phyloP scores from a whole-genome alignment of 257 asterid species.

The Lycium ferocissimum region DNA sequence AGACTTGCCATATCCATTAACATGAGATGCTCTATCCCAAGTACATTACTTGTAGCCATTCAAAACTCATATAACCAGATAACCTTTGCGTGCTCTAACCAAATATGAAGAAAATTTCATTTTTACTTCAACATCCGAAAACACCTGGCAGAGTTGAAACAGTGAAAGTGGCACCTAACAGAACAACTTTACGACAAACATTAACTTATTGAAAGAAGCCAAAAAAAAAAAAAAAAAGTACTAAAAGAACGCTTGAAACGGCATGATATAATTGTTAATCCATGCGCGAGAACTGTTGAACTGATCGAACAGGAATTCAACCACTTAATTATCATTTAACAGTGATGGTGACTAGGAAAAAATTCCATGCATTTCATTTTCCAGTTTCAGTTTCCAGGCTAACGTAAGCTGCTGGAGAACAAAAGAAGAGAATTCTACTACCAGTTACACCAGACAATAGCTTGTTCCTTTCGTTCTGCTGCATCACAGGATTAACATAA shows the following conservation, averaged over 20 bases:
- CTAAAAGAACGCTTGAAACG: neutral
- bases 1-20: neutral
- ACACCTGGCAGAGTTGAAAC: neutral
- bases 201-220: neutral
- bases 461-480: conserved; percentile 1
- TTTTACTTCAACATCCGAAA: neutral
- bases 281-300: neutral
- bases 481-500: too few relatives aligned
- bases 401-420: neutral
- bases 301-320: neutral
- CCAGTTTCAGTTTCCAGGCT: neutral
- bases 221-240: neutral
- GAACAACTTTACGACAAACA: neutral
- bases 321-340: neutral
- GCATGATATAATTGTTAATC: neutral
- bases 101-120: neutral
- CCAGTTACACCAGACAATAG: neutral
- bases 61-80: neutral
- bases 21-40: neutral
- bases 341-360: neutral
- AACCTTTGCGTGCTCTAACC: neutral
- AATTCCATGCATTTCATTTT: neutral
- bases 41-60: neutral
- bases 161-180: neutral
- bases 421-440: conserved; percentile 5